Conservation (phyloP, 177 flowering plant genomes). For the Vitis hybrid region DNA sequence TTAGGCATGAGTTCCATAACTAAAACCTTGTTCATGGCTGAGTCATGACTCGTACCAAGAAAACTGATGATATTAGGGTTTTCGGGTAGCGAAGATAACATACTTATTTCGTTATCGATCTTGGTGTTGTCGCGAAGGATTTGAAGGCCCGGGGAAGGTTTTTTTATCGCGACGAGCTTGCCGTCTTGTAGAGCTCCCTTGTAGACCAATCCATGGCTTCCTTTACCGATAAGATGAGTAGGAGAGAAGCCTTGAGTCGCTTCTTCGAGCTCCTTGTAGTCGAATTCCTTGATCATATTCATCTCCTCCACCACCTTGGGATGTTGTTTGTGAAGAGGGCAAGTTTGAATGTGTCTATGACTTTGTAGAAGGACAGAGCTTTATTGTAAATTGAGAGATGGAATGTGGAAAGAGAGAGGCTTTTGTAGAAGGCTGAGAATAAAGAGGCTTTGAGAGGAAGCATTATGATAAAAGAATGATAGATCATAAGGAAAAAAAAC, state of each 20-base stretch:
- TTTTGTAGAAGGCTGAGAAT: slow-evolving; percentile 17
- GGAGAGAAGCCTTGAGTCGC: slow-evolving; percentile 64
- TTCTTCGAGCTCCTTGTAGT: slow-evolving; percentile 42
- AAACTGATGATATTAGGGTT: slow-evolving; percentile 35
- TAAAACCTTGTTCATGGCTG: slow-evolving; percentile 27
- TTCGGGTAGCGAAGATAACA: slow-evolving; percentile 40
- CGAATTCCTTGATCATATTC: slow-evolving; percentile 38
- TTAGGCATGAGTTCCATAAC: slow-evolving; percentile 71
- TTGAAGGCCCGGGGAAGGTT: slow-evolving; percentile 31
- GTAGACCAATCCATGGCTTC: slow-evolving; percentile 80
- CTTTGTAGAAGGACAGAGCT: neutral
- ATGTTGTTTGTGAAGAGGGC: no score
- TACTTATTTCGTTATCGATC: slow-evolving; percentile 51
- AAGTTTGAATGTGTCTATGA: no score
- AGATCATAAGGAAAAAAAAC: slow-evolving; percentile 16
- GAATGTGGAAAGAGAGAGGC: neutral
- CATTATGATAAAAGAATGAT: slow-evolving; percentile 12
- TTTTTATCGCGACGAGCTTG: slow-evolving; percentile 52
- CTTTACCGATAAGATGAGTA: slow-evolving; percentile 55
- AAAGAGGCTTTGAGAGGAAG: slow-evolving; percentile 17
- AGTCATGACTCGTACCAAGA: slow-evolving; percentile 40
- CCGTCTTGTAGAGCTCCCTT: slow-evolving; percentile 39
- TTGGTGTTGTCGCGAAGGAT: slow-evolving; percentile 36
- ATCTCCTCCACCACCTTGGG: neutral
- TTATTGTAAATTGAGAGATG: neutral